These are phyloP conservation scores for Aspergillus haitiensis DNA, from an alignment of 495 filamentous ascomycete genomes.

Conservation along the genomic window DNA sequence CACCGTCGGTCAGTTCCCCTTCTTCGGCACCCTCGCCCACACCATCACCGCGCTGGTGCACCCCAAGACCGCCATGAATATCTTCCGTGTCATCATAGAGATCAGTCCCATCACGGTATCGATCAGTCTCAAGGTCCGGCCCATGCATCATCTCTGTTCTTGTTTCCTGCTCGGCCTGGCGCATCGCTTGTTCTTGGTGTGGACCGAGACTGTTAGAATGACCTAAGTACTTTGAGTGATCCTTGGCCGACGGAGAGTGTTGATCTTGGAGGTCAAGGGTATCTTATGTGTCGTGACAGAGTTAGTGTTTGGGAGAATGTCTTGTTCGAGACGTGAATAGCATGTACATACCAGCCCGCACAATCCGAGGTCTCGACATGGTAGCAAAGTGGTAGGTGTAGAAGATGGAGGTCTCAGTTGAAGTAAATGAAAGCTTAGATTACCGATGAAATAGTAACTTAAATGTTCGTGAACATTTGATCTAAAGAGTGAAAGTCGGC, in stretches of 20 bases:
- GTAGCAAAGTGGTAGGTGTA: conserved; percentile 19
- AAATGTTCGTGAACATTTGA: conserved; percentile 18
- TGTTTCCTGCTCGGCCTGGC: conserved; percentile 73
- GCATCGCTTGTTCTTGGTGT: conserved; percentile 81
- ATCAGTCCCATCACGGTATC: conserved; percentile 49
- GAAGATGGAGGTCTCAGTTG: conserved; percentile 21
- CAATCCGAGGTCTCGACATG: conserved; percentile 76
- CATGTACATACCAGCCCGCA: conserved; percentile 68
- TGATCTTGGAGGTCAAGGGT: conserved; percentile 92
- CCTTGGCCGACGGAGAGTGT: conserved; percentile 77
- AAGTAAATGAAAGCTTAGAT: conserved; percentile 7
- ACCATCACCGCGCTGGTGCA: conserved; percentile 50
- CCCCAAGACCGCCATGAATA: conserved; percentile 37
- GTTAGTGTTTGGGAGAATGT: neutral
- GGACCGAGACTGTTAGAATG: conserved; percentile 66
- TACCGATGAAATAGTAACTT: conserved; percentile 14
- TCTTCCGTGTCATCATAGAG: conserved; percentile 45
- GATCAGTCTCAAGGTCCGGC: conserved; percentile 47
- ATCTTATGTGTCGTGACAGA: conserved; percentile 54
- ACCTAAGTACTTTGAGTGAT: conserved; percentile 60
- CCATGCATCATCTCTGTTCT: conserved; percentile 62
- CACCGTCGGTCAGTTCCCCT: conserved; percentile 69
- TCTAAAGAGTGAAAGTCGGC: conserved; percentile 14
- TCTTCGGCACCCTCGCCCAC: conserved; percentile 43
- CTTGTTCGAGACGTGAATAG: neutral